Evolutionary conservation across 257 asterid genomes (phyloP).

Genomic region (Solanum appendiculatum): DNA sequence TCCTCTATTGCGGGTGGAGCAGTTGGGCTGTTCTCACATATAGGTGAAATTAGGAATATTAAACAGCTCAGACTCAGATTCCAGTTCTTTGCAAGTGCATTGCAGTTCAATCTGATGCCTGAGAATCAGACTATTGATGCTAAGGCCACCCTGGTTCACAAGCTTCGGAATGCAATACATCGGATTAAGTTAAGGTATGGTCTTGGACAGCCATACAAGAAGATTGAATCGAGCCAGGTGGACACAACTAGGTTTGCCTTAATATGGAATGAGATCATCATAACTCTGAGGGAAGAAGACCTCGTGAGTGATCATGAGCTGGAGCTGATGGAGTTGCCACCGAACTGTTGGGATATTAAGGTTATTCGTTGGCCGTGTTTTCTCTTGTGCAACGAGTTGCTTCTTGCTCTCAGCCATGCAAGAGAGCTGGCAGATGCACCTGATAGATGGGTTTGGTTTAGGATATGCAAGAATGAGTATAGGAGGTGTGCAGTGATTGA

Average conservation of each 20-base stretch:
- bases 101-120: slow-evolving; percentile 84
- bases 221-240: slow-evolving; percentile 87
- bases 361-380: slow-evolving; percentile 95
- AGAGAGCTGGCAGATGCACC: slow-evolving; percentile 44
- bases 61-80: slow-evolving; percentile 78
- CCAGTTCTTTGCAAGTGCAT: slow-evolving; percentile 90
- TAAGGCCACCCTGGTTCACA: slow-evolving; percentile 45
- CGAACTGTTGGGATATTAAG: slow-evolving; percentile 80
- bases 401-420: slow-evolving; percentile 72
- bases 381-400: slow-evolving; percentile 75
- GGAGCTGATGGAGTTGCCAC: slow-evolving; percentile 84
- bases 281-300: slow-evolving; percentile 84
- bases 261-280: slow-evolving; percentile 83
- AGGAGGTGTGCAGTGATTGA: slow-evolving; percentile 87
- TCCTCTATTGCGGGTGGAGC: slow-evolving; percentile 62
- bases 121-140: slow-evolving; percentile 35
- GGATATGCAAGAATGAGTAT: slow-evolving; percentile 71
- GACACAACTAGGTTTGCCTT: slow-evolving; percentile 88
- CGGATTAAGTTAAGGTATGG: slow-evolving; percentile 85
- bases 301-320: slow-evolving; percentile 63
- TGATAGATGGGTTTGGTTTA: slow-evolving; percentile 70
- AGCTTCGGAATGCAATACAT: slow-evolving; percentile 59
- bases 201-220: slow-evolving; percentile 76
- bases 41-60: slow-evolving; percentile 85
- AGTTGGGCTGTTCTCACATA: slow-evolving; percentile 64